These are phyloP conservation scores for Ophiostoma sp. DNA, from an alignment of 2,329 filamentous ascomycete genomes.

Conservation along the genomic window DNA sequence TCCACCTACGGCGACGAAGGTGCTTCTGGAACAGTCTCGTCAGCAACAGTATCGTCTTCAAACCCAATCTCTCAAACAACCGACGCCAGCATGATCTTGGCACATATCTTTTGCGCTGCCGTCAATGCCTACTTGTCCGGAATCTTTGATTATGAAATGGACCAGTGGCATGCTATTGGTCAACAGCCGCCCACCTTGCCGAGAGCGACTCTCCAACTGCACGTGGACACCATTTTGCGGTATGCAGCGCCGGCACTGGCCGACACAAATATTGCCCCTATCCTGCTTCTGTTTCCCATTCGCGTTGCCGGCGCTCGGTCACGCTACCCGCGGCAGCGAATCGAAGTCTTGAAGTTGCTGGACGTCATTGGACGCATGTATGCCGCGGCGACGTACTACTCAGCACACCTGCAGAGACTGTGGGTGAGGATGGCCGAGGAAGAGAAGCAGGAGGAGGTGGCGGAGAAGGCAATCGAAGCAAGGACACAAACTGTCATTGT, in stretches of 20 bases:
- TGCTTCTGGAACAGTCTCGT: neutral
- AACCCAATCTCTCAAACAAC: neutral
- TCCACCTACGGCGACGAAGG: neutral
- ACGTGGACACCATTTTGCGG: neutral
- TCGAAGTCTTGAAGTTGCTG: neutral
- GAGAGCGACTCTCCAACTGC: neutral
- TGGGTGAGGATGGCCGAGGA: neutral
- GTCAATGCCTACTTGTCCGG: slow-evolving; percentile 1
- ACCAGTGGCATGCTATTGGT: slow-evolving; percentile 9
- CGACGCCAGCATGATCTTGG: neutral
- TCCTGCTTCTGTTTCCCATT: neutral
- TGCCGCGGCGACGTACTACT: slow-evolving; percentile 3
- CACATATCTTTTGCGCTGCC: slow-evolving; percentile 5
- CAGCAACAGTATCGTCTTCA: neutral
- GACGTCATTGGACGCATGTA: neutral
- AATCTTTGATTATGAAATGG: slow-evolving; percentile 14
- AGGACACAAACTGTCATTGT: neutral
- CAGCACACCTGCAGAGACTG: neutral
- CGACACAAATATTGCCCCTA: slow-evolving; percentile 1
- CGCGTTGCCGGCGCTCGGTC: neutral
- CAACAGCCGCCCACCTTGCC: neutral
- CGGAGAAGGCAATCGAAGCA: neutral
- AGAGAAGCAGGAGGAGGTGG: neutral
- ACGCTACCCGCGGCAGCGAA: neutral
- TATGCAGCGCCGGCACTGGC: neutral